Evolutionary conservation across 1,284 basidiomycete genomes (phyloP).

Genomic region (Pterulicium gracile): DNA sequence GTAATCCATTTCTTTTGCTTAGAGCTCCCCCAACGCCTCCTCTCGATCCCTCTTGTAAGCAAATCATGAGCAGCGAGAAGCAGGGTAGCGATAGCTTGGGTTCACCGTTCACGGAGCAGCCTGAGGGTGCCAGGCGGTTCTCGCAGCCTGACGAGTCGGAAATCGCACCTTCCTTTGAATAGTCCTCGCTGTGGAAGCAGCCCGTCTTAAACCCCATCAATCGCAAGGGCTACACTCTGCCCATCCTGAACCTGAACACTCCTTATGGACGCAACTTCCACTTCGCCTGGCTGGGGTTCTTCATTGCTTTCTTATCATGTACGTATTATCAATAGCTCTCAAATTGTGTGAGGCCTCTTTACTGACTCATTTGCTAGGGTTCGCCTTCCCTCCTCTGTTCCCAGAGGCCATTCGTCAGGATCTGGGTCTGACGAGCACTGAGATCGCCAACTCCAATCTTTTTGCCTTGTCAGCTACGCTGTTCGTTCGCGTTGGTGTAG

Average conservation of each 20-base stretch:
- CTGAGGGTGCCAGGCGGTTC: too few relatives aligned
- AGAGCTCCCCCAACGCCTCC: too few relatives aligned
- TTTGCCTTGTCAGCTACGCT: conserved; percentile 44
- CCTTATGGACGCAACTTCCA: conserved; percentile 44
- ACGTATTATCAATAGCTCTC: too few relatives aligned
- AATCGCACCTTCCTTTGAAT: conserved; percentile 19
- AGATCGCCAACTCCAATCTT: conserved; percentile 50
- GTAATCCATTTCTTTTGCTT: too few relatives aligned
- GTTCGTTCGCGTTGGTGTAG: conserved; percentile 41
- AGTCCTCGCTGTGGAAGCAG: conserved; percentile 18
- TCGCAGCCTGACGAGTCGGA: too few relatives aligned
- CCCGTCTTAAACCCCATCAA: conserved; percentile 40
- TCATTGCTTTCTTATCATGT: conserved; percentile 25
- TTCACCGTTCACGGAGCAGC: too few relatives aligned
- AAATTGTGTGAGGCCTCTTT: too few relatives aligned
- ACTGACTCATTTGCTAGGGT: too few relatives aligned
- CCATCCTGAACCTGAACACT: conserved; percentile 40
- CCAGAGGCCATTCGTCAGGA: conserved; percentile 50
- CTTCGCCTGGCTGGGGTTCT: conserved; percentile 39
- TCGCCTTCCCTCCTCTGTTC: conserved; percentile 53
- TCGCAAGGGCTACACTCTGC: conserved; percentile 43
- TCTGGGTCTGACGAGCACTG: conserved; percentile 34
- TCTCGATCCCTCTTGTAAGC: too few relatives aligned
- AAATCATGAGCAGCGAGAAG: too few relatives aligned
- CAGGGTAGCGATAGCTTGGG: too few relatives aligned